phyloP scores from a whole-genome alignment of 2,329 filamentous ascomycete genomes.

The Parascedosporium putredinis region DNA sequence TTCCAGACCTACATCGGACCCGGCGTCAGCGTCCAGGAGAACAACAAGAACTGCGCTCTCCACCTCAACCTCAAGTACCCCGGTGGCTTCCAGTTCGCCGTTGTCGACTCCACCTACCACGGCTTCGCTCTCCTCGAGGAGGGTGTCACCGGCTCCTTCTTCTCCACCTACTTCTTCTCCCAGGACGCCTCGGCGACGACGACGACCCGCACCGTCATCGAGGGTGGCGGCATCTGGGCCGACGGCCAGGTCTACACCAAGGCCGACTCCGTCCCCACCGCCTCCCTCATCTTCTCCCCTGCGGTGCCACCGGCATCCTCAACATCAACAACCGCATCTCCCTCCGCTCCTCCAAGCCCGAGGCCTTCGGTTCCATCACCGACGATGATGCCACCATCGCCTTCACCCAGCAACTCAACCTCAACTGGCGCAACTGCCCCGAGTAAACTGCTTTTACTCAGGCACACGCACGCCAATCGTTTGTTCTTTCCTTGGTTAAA shows the following conservation, averaged over 20 bases:
- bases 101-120: constrained; percentile 38
- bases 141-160: constrained; percentile 33
- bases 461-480: too few relatives aligned
- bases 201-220: constrained; percentile 31
- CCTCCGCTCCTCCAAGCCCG: constrained; percentile 20
- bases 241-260: constrained; percentile 36
- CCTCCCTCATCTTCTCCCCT: constrained; percentile 34
- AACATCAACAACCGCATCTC: constrained; percentile 29
- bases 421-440: constrained; percentile 19
- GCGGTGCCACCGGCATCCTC: constrained; percentile 33
- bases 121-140: constrained; percentile 35
- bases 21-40: constrained; percentile 23
- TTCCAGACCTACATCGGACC: constrained; percentile 38
- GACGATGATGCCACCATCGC: constrained; percentile 29
- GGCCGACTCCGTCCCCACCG: constrained; percentile 31
- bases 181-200: constrained; percentile 33
- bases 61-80: constrained; percentile 35
- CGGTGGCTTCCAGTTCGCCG: constrained; percentile 34
- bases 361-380: constrained; percentile 24
- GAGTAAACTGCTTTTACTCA: background rate
- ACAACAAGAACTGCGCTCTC: constrained; percentile 37
- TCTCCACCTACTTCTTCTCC: constrained; percentile 36
- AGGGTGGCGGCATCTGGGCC: constrained; percentile 30
- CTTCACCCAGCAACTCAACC: constrained; percentile 27
- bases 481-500: too few relatives aligned